Percentiles rank a stretch among this genome's conserved stretches.
These are phyloP conservation scores for Cetraspora pellucida DNA, from an alignment of 192 early-diverging fungal species.

Conservation along the genomic window DNA sequence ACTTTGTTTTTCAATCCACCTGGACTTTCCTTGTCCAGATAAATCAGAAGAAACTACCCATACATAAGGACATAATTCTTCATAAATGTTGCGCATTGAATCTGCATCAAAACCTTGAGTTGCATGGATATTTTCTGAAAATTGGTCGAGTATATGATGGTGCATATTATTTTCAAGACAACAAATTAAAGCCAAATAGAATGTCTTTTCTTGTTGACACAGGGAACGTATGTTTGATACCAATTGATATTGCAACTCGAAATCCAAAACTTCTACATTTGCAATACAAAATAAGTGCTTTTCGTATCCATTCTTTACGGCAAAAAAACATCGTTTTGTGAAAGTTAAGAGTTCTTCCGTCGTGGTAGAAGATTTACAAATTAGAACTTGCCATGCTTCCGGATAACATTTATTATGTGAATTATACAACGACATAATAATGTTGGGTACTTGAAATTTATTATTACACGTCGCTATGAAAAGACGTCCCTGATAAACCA, in stretches of 20 bases:
- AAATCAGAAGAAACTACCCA: conserved; percentile 6
- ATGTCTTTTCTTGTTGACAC: not conserved
- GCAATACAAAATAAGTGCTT: conserved; percentile 22
- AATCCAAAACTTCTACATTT: conserved; percentile 25
- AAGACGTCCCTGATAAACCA: not conserved
- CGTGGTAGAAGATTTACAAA: conserved; percentile 17
- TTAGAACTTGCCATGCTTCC: conserved; percentile 29
- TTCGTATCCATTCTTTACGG: conserved; percentile 20
- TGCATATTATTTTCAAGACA: conserved; percentile 8
- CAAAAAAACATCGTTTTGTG: conserved; percentile 26
- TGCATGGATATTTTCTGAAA: conserved; percentile 9
- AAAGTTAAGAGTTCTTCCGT: conserved; percentile 23
- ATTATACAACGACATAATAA: conserved; percentile 23
- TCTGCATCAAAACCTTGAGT: not conserved
- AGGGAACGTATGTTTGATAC: conserved; percentile 16
- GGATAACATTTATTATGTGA: conserved; percentile 15
- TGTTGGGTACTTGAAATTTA: conserved; percentile 28
- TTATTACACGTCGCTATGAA: conserved; percentile 30
- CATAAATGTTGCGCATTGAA: conserved; percentile 15
- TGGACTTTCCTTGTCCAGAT: conserved; percentile 25
- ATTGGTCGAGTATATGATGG: conserved; percentile 31
- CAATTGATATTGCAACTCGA: conserved; percentile 28
- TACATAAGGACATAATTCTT: conserved; percentile 22
- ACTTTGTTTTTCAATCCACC: conserved; percentile 17
- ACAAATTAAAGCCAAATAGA: conserved; percentile 30